Conservation (phyloP, 2,329 filamentous ascomycete species). For the Phaeoacremonium minimum region DNA sequence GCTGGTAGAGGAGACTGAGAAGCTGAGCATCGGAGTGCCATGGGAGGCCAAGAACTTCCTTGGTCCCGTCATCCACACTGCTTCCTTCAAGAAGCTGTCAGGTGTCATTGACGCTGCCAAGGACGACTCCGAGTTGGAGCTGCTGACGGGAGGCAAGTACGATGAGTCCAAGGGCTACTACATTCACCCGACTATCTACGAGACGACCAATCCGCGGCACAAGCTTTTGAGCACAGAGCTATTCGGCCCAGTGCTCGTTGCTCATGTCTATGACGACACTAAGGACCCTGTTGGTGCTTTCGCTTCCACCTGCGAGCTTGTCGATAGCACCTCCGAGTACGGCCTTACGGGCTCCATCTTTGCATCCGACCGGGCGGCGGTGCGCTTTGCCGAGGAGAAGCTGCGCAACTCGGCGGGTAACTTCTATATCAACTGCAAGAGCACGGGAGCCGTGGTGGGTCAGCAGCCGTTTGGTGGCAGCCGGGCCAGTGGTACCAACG, state of each 20-base stretch:
- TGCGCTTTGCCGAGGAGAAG: constrained; percentile 43
- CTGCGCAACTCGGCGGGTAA: constrained; percentile 52
- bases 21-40: constrained; percentile 23
- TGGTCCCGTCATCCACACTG: constrained; percentile 44
- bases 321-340: constrained; percentile 72
- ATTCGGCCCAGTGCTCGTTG: constrained; percentile 41
- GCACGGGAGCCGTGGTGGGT: constrained; percentile 64
- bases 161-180: constrained; percentile 37
- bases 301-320: constrained; percentile 51
- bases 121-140: constrained; percentile 32
- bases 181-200: constrained; percentile 42
- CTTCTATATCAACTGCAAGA: constrained; percentile 56
- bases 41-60: constrained; percentile 31
- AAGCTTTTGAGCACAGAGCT: constrained; percentile 40
- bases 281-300: constrained; percentile 34
- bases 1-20: constrained; percentile 28
- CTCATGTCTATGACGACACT: constrained; percentile 43
- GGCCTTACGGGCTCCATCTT: constrained; percentile 45
- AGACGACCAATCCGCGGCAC: constrained; percentile 33
- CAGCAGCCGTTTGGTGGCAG: constrained; percentile 70
- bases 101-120: constrained; percentile 39
- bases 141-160: constrained; percentile 38
- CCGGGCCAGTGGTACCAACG: constrained; percentile 66
- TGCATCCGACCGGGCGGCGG: constrained; percentile 39
- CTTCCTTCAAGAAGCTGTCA: constrained; percentile 39